phyloP scores from a whole-genome alignment of 306 rosid species.

The Luffa acutangula region DNA sequence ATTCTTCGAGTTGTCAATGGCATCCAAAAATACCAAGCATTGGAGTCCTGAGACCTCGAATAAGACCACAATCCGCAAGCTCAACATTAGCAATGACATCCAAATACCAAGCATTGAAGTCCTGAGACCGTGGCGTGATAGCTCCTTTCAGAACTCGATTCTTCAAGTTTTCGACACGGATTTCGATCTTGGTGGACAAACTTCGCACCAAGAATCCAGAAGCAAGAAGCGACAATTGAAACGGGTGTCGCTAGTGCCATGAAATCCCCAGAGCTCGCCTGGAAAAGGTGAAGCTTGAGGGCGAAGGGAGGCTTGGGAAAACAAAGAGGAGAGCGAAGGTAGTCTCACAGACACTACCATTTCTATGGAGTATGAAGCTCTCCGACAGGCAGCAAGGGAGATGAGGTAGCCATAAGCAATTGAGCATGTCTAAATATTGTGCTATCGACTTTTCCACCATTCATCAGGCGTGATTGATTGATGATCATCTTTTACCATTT shows the following conservation, averaged over 20 bases:
- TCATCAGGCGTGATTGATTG: background rate
- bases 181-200: conserved; percentile 30
- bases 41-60: conserved; percentile 43
- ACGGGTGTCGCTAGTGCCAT: conserved; percentile 25
- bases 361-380: background rate
- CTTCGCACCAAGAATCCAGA: conserved; percentile 39
- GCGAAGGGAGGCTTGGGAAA: conserved; percentile 25
- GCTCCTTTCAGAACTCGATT: conserved; percentile 44
- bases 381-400: background rate
- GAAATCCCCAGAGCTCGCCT: conserved; percentile 21
- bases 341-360: conserved; percentile 45
- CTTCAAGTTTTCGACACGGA: conserved; percentile 37
- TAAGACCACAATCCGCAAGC: conserved; percentile 98
- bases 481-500: background rate
- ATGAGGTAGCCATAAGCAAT: background rate
- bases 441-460: background rate
- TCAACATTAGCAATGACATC: conserved; percentile 75
- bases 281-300: conserved; percentile 14
- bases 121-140: conserved; percentile 78
- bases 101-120: conserved; percentile 93
- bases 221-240: conserved; percentile 6
- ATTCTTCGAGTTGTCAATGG: conserved; percentile 9
- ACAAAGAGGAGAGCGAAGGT: conserved; percentile 52
- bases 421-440: background rate
- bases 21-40: too few species aligned